phyloP scores from a whole-genome alignment of 2,329 filamentous ascomycete genomes.

The Hypoxylon sp. region DNA sequence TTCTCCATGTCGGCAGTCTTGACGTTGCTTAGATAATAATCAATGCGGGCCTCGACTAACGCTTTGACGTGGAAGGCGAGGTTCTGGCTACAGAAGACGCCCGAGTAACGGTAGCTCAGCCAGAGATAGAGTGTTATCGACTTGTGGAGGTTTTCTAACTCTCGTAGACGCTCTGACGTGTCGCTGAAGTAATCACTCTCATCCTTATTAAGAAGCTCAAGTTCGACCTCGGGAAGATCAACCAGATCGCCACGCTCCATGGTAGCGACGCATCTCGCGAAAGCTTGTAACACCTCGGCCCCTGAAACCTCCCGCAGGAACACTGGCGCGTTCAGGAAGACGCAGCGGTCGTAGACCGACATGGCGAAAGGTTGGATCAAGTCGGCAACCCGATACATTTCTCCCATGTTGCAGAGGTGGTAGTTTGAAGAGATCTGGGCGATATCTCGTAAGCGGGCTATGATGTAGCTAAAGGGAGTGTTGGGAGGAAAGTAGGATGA shows the following conservation, averaged over 20 bases:
- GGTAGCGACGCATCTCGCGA: constrained; percentile 74
- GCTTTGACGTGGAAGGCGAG: constrained; percentile 82
- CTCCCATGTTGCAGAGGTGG: constrained; percentile 71
- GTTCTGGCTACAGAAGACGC: constrained; percentile 77
- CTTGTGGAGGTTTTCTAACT: constrained; percentile 82
- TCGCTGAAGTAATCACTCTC: constrained; percentile 47
- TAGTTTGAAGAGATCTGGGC: constrained; percentile 70
- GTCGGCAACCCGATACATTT: constrained; percentile 73
- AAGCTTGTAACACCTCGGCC: constrained; percentile 63
- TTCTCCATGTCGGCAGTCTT: constrained; percentile 54
- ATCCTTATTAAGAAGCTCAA: constrained; percentile 78
- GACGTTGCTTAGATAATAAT: constrained; percentile 66
- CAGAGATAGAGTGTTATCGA: constrained; percentile 87
- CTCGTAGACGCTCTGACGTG: constrained; percentile 65
- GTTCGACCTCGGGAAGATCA: constrained; percentile 72
- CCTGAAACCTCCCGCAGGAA: constrained; percentile 59
- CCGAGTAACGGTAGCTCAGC: constrained; percentile 88
- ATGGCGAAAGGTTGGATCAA: constrained; percentile 76
- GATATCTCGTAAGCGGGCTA: constrained; percentile 77
- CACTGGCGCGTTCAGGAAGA: constrained; percentile 76
- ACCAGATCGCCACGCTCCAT: constrained; percentile 73
- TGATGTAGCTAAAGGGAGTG: constrained; percentile 83
- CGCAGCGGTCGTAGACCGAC: constrained; percentile 75
- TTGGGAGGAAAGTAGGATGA: constrained; percentile 80
- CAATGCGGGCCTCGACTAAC: constrained; percentile 79